These are phyloP conservation scores for Rutstroemia sp. DNA, from an alignment of 2,329 filamentous ascomycete species.

Conservation along the genomic window DNA sequence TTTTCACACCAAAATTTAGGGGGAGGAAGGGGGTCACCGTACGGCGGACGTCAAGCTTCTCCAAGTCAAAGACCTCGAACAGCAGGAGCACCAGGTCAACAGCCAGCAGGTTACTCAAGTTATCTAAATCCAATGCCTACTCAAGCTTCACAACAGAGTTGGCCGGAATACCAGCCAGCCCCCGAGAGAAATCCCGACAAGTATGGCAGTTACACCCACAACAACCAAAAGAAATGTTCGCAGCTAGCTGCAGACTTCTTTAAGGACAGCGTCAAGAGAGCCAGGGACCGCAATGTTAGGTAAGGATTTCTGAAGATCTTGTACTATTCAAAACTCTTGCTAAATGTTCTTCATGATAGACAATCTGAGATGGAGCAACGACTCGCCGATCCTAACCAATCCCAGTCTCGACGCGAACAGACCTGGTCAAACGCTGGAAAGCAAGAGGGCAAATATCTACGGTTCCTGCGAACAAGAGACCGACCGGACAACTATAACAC, in stretches of 20 bases:
- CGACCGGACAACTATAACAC: slow-evolving; percentile 92
- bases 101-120: slow-evolving; percentile 46
- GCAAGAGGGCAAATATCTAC: slow-evolving; percentile 86
- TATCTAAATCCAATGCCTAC: slow-evolving; percentile 64
- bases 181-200: slow-evolving; percentile 85
- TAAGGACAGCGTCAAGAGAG: slow-evolving; percentile 96
- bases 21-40: slow-evolving; percentile 62
- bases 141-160: slow-evolving; percentile 45
- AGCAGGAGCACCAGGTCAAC: slow-evolving; percentile 61
- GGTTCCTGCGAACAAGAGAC: slow-evolving; percentile 89
- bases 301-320: slow-evolving; percentile 34
- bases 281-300: slow-evolving; percentile 91
- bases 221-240: slow-evolving; percentile 64
- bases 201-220: slow-evolving; percentile 55
- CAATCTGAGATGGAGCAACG: slow-evolving; percentile 88
- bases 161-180: slow-evolving; percentile 67
- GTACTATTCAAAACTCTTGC: not conserved
- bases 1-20: slow-evolving; percentile 95
- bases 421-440: slow-evolving; percentile 79
- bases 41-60: slow-evolving; percentile 57
- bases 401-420: slow-evolving; percentile 70
- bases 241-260: slow-evolving; percentile 83
- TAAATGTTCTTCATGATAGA: slow-evolving; percentile 38
- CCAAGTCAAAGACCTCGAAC: slow-evolving; percentile 76
- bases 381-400: slow-evolving; percentile 68